These are phyloP conservation scores for Gonapodya prolifera DNA, from an alignment of 192 early-diverging fungal genomes.

Conservation along the genomic window DNA sequence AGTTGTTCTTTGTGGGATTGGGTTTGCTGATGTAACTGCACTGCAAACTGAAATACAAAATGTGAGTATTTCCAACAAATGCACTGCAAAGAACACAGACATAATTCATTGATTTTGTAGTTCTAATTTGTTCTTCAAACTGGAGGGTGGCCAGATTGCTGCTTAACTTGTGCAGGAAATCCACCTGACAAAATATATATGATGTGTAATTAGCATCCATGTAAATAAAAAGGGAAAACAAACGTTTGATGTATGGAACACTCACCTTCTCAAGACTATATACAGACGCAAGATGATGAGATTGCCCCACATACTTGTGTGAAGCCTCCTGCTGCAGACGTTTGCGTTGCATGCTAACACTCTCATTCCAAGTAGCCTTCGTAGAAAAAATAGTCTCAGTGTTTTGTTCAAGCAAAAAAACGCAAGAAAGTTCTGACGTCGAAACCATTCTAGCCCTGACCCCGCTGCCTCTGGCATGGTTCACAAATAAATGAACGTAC, in stretches of 20 bases:
- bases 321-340: neutral
- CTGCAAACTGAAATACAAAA: too few species aligned
- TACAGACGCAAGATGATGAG: neutral
- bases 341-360: neutral
- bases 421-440: neutral
- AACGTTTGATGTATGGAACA: neutral
- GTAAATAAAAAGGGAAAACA: neutral
- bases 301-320: neutral
- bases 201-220: neutral
- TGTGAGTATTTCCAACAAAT: too few species aligned
- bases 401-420: neutral
- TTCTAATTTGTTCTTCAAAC: neutral
- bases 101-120: neutral
- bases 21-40: neutral
- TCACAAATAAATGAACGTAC: neutral
- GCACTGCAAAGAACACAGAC: neutral
- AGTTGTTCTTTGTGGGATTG: neutral
- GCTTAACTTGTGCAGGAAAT: neutral
- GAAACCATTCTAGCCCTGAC: neutral
- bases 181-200: neutral
- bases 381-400: neutral
- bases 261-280: neutral
- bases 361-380: neutral
- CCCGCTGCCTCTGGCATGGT: neutral
- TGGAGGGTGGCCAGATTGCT: neutral